Base-by-base conservation (phyloP, 2,329 filamentous ascomycete genomes). In the Parastagonospora nodorum region DNA sequence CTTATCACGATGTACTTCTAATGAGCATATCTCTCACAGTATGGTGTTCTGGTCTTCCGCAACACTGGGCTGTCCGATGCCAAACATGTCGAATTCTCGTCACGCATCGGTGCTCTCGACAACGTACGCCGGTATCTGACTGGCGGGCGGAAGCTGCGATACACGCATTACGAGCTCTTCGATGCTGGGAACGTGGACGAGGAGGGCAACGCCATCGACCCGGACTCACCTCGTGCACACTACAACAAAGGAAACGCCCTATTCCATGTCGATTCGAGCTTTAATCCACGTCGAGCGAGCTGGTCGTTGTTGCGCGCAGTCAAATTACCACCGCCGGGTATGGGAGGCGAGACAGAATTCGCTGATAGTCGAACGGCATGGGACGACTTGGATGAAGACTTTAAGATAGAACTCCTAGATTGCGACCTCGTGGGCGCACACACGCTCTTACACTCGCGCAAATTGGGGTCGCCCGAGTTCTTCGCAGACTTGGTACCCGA, bases 111-210 rank as follows among this genome's bases (percentile, higher is more conserved):
- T 12, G 79, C 82, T n/a, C 76, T 85, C 0, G 82, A 53, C 27
- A 40, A 53, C 24, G 36, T 49, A 6, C 31, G 30, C 11, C 45
- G 41, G 2, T 84, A 80, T 67, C 68, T 79, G 7, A 69, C 68
- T 1, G 71, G 69, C 0, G 80, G 78, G 12, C 76, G 79, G 37
- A 75, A 76, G 58, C 74, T 78, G 50, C 77, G 82, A 15, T 78
- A 81, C 53, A 59, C 68, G 2, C 75, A 79, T 52, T 70, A 76
- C 36, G 79, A 84, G 63, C 75, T 86, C 1, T 85, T 85, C 63
- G 83, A 86, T 56, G 81, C 81, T 0, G 75, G 80, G 44, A 86
- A 86, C 63, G 69, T 84, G 10, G 76, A 82, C 42, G 73, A 74
- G 2, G 75, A 82, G 36, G 78, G 77, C 38, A 66, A 68, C 1